Evolutionary conservation across 2,329 filamentous ascomycete genomes (phyloP).

Genomic region (Botryosphaeria dothidea): DNA sequence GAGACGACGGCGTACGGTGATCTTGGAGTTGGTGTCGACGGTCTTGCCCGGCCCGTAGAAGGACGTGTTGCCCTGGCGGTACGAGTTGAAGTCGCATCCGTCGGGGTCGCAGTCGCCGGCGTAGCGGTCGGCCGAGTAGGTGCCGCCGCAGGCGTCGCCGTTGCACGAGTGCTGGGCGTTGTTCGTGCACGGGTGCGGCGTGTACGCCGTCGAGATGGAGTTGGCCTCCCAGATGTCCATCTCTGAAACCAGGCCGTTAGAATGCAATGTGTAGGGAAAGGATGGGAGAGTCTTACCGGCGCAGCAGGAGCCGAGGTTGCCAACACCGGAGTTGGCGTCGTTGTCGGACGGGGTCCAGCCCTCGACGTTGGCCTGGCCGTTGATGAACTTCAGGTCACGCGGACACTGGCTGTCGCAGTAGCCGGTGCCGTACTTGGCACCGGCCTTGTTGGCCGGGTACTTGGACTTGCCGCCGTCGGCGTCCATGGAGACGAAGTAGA

Average conservation of each 20-base stretch:
- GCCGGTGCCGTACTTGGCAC: conserved; percentile 57
- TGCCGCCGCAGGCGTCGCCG: conserved; percentile 46
- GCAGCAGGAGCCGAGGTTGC: conserved; percentile 62
- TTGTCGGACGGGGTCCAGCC: conserved; percentile 53
- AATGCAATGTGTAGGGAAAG: too few species aligned
- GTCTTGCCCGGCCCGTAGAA: conserved; percentile 60
- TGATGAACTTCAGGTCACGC: conserved; percentile 47
- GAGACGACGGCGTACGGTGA: conserved; percentile 29
- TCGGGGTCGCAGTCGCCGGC: conserved; percentile 63
- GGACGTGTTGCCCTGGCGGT: conserved; percentile 59
- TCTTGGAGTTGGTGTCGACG: conserved; percentile 36
- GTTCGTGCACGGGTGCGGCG: conserved; percentile 60
- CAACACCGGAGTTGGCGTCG: conserved; percentile 56
- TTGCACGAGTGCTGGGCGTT: conserved; percentile 52
- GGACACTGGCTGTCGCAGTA: conserved; percentile 47
- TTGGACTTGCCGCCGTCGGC: conserved; percentile 58
- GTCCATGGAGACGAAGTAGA: conserved; percentile 66
- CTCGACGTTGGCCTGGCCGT: conserved; percentile 58
- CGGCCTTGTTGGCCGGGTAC: conserved; percentile 46
- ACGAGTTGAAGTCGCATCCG: conserved; percentile 69
- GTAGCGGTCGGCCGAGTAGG: conserved; percentile 51
- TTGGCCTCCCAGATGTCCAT: conserved; percentile 54
- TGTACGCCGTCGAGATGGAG: conserved; percentile 60
- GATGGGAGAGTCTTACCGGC: conserved; percentile 39
- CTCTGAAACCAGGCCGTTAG: not conserved